A percentile compares a stretch with the other conserved stretches of the same genome.
Evolutionary conservation across 129 eudicot species (phyloP).

Genomic region (Chrysanthemum makinoi): DNA sequence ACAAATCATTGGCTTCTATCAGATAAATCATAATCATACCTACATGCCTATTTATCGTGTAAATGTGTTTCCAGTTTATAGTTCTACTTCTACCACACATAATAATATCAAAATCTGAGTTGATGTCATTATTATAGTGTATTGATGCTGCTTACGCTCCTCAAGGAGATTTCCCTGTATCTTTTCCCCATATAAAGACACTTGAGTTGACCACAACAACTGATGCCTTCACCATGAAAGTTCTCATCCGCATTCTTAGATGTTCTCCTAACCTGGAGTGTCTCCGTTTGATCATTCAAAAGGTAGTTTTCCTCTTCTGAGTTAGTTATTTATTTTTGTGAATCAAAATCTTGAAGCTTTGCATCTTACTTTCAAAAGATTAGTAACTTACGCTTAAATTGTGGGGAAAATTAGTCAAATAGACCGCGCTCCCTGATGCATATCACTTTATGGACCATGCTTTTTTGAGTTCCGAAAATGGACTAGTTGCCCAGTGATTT

Average conservation of each 20-base stretch:
- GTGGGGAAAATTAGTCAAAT: too few species aligned
- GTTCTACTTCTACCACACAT: not conserved
- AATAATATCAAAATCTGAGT: not conserved
- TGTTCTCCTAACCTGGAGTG: slow-evolving; percentile 5
- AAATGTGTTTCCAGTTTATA: not conserved
- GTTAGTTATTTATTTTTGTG: too few species aligned
- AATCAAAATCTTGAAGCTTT: not conserved
- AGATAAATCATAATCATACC: too few species aligned
- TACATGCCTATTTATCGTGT: not conserved
- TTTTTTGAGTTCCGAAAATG: too few species aligned
- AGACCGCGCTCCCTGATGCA: too few species aligned
- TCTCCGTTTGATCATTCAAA: not conserved
- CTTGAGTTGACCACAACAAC: not conserved
- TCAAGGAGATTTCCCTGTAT: not conserved
- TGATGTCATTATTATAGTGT: not conserved
- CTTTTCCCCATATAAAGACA: slow-evolving; percentile 12
- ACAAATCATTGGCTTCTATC: too few species aligned
- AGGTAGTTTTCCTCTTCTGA: not conserved
- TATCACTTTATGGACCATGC: too few species aligned
- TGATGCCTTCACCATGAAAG: slow-evolving; percentile 9
- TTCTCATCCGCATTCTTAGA: slow-evolving; percentile 9
- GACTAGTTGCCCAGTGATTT: too few species aligned
- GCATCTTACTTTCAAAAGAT: not conserved
- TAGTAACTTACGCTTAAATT: too few species aligned
- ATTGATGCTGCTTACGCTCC: not conserved